A percentile compares a stretch with the other conserved stretches of the same genome.
Evolutionary conservation across 2,329 filamentous ascomycete species (phyloP).

Genomic region (Torrubiellomyces zombiae): DNA sequence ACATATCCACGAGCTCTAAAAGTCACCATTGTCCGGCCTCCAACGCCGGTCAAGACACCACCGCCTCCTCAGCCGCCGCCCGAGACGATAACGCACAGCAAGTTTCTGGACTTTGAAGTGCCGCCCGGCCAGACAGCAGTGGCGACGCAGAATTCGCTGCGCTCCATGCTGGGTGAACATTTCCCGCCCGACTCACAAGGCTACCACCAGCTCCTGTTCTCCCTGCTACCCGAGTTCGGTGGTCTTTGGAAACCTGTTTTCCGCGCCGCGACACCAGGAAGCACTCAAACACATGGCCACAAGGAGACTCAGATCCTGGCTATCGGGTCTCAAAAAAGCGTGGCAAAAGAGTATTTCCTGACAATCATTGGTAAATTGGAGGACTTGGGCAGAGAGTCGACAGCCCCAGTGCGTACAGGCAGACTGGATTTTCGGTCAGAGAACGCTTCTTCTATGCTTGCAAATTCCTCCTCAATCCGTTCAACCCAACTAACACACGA

Average conservation of each 20-base stretch:
- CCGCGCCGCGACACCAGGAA: conserved; percentile 15
- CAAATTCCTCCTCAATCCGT: too few species aligned
- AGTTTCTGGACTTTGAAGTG: conserved; percentile 28
- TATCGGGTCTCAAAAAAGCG: conserved; percentile 38
- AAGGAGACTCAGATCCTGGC: conserved; percentile 42
- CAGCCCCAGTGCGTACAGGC: conserved; percentile 33
- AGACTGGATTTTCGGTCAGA: conserved; percentile 41
- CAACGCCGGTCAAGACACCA: conserved; percentile 27
- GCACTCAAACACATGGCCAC: conserved; percentile 12
- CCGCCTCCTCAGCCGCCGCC: conserved; percentile 14
- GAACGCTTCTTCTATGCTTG: background rate
- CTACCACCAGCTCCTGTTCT: conserved; percentile 30
- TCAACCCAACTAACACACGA: too few species aligned
- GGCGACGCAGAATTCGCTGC: conserved; percentile 38
- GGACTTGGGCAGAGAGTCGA: conserved; percentile 32
- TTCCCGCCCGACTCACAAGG: conserved; percentile 30
- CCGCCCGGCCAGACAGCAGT: conserved; percentile 28
- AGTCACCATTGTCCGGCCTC: conserved; percentile 17
- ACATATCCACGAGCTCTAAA: conserved; percentile 7
- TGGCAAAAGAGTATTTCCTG: conserved; percentile 31
- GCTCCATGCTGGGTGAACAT: conserved; percentile 32
- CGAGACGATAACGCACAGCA: conserved; percentile 14
- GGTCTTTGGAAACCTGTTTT: conserved; percentile 38
- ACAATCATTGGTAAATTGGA: conserved; percentile 35
- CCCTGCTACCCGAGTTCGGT: conserved; percentile 29